A percentile compares a stretch with the other conserved stretches of the same genome.
Evolutionary conservation across 176 grass and related monocot genomes (phyloP).

Genomic region (Cymbopogon citratus): DNA sequence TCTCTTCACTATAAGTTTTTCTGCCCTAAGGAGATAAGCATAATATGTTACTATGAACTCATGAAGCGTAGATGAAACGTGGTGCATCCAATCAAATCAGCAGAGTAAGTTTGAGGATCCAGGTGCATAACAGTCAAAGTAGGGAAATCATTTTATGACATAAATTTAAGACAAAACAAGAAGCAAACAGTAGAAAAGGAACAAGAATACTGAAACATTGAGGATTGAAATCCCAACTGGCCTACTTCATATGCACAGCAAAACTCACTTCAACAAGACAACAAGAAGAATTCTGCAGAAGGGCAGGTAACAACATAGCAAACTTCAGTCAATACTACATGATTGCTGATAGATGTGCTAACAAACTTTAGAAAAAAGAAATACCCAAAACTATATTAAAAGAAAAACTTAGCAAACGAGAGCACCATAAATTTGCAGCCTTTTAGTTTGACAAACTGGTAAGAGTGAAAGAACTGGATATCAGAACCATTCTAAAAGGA

Average conservation of each 20-base stretch:
- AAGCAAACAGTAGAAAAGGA: neutral
- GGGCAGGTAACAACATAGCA: neutral
- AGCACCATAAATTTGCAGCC: neutral
- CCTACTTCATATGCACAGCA: slow-evolving; percentile 4
- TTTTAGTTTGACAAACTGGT: slow-evolving; percentile 3
- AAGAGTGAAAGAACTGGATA: neutral
- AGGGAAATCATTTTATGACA: neutral
- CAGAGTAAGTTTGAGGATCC: neutral
- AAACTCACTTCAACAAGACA: neutral
- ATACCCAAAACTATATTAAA: neutral
- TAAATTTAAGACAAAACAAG: neutral
- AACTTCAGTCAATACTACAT: neutral
- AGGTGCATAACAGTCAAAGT: neutral
- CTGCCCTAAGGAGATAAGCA: neutral
- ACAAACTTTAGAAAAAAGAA: slow-evolving; percentile 20
- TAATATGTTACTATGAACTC: neutral
- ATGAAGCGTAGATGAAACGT: neutral
- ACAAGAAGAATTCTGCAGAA: neutral
- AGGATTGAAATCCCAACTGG: neutral
- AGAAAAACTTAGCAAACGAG: neutral
- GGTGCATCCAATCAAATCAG: neutral
- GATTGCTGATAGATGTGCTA: neutral
- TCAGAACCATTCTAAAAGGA: neutral
- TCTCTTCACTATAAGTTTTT: neutral
- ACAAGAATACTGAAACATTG: neutral